Evolutionary conservation across 192 early-diverging fungal species (phyloP), one percentile per base, ranked within the genome.

Genomic region (Cetraspora pellucida): DNA sequence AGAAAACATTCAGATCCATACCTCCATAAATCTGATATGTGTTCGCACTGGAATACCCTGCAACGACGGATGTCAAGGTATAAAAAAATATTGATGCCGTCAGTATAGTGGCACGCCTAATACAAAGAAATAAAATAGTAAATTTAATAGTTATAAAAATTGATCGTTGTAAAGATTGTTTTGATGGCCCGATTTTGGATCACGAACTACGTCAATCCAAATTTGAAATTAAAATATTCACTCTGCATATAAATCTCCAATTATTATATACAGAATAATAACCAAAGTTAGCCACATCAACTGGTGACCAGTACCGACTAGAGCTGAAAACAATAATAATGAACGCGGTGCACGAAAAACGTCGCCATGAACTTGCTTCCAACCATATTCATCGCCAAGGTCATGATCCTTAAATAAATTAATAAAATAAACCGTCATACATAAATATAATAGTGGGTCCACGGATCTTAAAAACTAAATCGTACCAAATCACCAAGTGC

Each of bases 281-380:
- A 89, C 80, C 55, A 80, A 81, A 13, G 85, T 80, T 10, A 88
- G 75, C 66, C 85, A 79, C 3, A 81, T 79, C 45, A 89, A 60
- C 73, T 89, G 88, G 31, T 87, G 78, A 44, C 94, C 94, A 52
- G 89, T 90, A 23, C 94, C 94, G 45, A 93, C 74, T 21, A 91
- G 84, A 11, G 91, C 90, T 5, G 90, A 85, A 64, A 95, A 83
- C 0, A 90, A 73, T 70, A 90, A 87, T 23, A 91, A 81, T 25
- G 83, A 85, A 21, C 84, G 74, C 16, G 94, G 92, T 9, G 91
- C 85, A 67, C 94, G 84, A 81, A 95, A 95, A 10, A 95, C 93
- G 79, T 95, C 94, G 17, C 91, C 92, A 59, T 95, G 94, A 9
- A 95, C 88, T 80, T 91, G 92, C 79, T 95, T 95, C 94, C 94